Conservation (phyloP, 495 filamentous ascomycete genomes). For the Tuber indicum region DNA sequence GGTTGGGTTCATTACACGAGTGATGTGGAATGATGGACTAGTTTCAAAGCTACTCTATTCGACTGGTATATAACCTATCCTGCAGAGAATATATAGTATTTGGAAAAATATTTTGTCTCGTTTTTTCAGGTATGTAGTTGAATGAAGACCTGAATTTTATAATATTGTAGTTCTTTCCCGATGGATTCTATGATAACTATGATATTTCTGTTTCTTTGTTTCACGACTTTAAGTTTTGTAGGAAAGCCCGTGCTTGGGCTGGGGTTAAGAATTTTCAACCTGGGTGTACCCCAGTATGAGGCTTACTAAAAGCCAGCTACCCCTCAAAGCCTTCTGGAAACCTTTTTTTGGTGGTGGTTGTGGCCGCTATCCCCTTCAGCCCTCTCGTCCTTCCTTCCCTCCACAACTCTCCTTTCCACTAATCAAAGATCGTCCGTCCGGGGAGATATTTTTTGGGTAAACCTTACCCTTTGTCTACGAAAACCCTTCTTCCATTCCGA, state of each 20-base stretch:
- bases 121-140: background rate
- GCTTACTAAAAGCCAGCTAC: background rate
- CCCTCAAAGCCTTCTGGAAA: background rate
- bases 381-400: background rate
- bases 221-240: background rate
- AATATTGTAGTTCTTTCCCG: background rate
- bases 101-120: accelerated
- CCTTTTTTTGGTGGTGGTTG: background rate
- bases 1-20: background rate
- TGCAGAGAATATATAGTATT: background rate
- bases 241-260: background rate
- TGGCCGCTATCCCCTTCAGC: background rate
- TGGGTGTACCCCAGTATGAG: background rate
- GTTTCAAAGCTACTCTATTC: background rate
- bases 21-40: background rate
- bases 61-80: background rate
- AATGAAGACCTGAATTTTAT: background rate
- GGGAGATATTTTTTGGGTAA: background rate
- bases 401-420: too few relatives aligned
- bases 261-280: background rate
- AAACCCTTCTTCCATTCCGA: background rate
- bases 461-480: background rate
- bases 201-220: background rate
- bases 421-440: background rate
- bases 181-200: background rate